Evolutionary conservation across 108 stramenopile genomes (phyloP).

Genomic region (Craspedostauros australis): DNA sequence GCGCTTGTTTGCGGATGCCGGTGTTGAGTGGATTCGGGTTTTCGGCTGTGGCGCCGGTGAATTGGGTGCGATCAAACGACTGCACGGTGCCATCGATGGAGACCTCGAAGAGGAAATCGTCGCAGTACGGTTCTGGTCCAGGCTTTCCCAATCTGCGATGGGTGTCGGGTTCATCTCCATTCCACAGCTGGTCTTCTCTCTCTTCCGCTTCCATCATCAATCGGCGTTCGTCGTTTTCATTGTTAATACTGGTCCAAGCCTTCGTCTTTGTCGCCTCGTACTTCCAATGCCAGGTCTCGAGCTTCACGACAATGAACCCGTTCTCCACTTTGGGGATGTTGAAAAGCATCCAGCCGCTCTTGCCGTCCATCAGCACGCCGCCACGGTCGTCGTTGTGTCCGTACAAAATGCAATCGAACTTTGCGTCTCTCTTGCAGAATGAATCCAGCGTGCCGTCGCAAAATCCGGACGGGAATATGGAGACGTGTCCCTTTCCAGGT

Average conservation of each 20-base stretch:
- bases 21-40: too few species aligned
- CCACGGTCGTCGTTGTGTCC: constrained; percentile 57
- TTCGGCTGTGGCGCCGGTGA: too few species aligned
- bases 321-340: constrained; percentile 34
- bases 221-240: not conserved
- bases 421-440: constrained; percentile 33
- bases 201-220: not conserved
- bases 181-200: not conserved
- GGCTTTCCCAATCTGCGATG: constrained; percentile 1
- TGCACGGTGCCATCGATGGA: constrained; percentile 21
- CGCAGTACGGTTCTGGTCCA: constrained; percentile 17
- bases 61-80: constrained; percentile 14
- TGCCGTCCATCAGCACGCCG: constrained; percentile 32
- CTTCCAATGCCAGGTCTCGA: constrained; percentile 25
- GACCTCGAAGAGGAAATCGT: constrained; percentile 34
- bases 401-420: constrained; percentile 38
- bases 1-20: not conserved
- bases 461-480: constrained; percentile 29
- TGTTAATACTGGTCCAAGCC: constrained; percentile 25
- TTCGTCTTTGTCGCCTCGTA: not conserved
- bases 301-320: constrained; percentile 52
- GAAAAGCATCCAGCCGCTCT: constrained; percentile 61
- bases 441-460: constrained; percentile 60
- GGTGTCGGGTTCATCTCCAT: not conserved
- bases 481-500: constrained; percentile 22